Evolutionary conservation across 1,284 basidiomycete genomes (phyloP), one percentile per base, ranked within the genome.

Genomic region (Tilletia setariae): DNA sequence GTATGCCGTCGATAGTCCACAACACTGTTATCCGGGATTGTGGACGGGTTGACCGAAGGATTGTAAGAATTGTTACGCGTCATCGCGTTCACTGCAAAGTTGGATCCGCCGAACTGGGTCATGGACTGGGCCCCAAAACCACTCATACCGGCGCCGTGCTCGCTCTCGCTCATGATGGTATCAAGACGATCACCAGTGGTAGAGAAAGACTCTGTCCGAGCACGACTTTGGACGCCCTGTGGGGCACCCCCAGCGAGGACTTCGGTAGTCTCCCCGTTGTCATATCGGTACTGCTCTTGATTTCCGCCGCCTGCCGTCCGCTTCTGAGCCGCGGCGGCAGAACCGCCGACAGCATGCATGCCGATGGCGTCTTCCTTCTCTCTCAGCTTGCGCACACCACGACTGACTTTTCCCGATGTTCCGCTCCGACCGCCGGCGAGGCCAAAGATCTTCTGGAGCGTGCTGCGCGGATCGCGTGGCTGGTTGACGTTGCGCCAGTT

Each of bases 401-500:
- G 91, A 0, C 91, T 89, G 13, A 95, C 87, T 76, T 87, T 77
- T 28, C 56, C 65, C 63, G 72, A 68, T 66, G 74, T 74, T 64
- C 68, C 61, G 35, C 64, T 65, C 35, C 76, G 66, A 47, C 75
- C 74, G 16, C 73, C 72, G n/a, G 64, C 47, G 23, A 89, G 90
- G 0, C 92, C 91, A 0, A 94, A 83, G 19, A 92, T 72, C 73
- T 87, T 89, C 83, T 94, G 88, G 70, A 90, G 86, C 87, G 88
- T 91, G 0, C 86, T 84, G 16, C 94, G 88, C 0, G 90, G 86
- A 81, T 95, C 93, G 6, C 83, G 85, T 0, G 91, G 91, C 76
- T 91, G 90, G 81, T 98, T 97, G 61, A 93, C 88, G 81, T 98
- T 98, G 68, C 86, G 87, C 91, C 92, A 95, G 71, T 90, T 88